Evolutionary conservation across 371 early-diverging fungal genomes (phyloP).

Genomic region (Apophysomyces trapeziformis): DNA sequence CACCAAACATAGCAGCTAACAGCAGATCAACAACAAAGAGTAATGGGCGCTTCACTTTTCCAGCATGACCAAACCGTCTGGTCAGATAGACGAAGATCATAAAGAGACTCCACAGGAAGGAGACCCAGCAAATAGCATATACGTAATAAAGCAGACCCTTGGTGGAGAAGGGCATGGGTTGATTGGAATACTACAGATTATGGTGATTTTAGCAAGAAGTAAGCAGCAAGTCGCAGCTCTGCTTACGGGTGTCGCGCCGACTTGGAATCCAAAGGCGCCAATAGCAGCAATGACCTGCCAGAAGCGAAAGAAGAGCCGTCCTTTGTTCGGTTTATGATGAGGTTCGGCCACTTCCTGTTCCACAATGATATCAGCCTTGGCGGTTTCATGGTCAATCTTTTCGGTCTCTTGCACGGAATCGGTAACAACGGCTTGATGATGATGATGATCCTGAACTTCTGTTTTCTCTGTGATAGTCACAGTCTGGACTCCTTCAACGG

Average conservation of each 20-base stretch:
- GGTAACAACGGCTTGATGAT: background rate
- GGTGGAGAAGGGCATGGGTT: slow-evolving; percentile 22
- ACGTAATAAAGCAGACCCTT: slow-evolving; percentile 30
- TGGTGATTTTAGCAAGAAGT: background rate
- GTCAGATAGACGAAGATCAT: slow-evolving; percentile 36
- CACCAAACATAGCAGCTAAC: slow-evolving; percentile 38
- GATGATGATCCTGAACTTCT: background rate
- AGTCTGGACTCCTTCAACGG: background rate
- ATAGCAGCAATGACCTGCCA: slow-evolving; percentile 39
- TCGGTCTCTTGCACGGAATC: slow-evolving; percentile 14
- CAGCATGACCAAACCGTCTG: slow-evolving; percentile 28
- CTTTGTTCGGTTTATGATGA: slow-evolving; percentile 17
- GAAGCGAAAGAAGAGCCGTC: slow-evolving; percentile 26
- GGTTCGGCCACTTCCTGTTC: background rate
- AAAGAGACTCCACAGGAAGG: slow-evolving; percentile 33
- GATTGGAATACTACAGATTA: slow-evolving; percentile 22
- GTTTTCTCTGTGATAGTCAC: background rate
- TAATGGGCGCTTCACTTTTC: slow-evolving; percentile 33
- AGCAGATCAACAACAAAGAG: slow-evolving; percentile 24
- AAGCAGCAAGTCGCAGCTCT: background rate
- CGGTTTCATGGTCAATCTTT: slow-evolving; percentile 17
- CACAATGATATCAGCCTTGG: slow-evolving; percentile 16
- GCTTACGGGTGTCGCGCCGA: slow-evolving; percentile 43
- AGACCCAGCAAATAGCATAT: slow-evolving; percentile 28
- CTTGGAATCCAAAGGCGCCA: slow-evolving; percentile 46